Percentiles rank a stretch among this genome's conserved stretches.
phyloP scores from a whole-genome alignment of 2,329 filamentous ascomycete genomes.

The Apiospora aurea region DNA sequence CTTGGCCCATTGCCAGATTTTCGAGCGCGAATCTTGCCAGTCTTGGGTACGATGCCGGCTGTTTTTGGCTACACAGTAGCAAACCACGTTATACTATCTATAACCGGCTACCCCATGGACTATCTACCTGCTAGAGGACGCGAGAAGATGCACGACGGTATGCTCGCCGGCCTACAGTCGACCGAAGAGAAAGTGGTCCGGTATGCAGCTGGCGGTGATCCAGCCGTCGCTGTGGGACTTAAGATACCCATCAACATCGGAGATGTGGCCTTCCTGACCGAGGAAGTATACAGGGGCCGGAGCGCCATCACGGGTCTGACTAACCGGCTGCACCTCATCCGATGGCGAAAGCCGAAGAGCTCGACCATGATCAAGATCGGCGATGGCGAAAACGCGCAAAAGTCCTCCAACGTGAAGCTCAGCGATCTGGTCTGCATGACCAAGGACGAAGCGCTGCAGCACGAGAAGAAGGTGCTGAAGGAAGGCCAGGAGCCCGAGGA shows the following conservation, averaged over 20 bases:
- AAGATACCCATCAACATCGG: constrained; percentile 79
- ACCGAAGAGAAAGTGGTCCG: constrained; percentile 79
- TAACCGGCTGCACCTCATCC: constrained; percentile 78
- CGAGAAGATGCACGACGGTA: constrained; percentile 91
- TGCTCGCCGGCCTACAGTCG: constrained; percentile 77
- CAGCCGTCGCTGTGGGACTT: constrained; percentile 69
- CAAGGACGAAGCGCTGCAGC: constrained; percentile 55
- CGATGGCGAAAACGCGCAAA: constrained; percentile 75
- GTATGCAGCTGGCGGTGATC: constrained; percentile 52
- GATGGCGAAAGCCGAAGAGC: constrained; percentile 75
- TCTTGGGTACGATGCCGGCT: constrained; percentile 95
- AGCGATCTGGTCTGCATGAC: constrained; percentile 45
- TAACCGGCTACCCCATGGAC: constrained; percentile 84
- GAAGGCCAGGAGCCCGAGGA: constrained; percentile 72
- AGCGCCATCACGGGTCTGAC: constrained; percentile 84
- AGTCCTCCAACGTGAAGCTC: constrained; percentile 67
- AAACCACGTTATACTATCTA: constrained; percentile 88
- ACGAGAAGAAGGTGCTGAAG: constrained; percentile 81
- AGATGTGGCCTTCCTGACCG: constrained; percentile 86
- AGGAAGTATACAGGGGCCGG: constrained; percentile 85
- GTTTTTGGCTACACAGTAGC: constrained; percentile 92
- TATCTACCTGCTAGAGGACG: constrained; percentile 82
- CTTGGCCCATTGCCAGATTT: constrained; percentile 92
- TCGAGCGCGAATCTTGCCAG: constrained; percentile 90
- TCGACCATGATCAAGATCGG: constrained; percentile 68